A percentile compares a stretch with the other conserved stretches of the same genome.
Evolutionary conservation across 805 yeast species (phyloP).

Genomic region (Wickerhamomyces mucosus): DNA sequence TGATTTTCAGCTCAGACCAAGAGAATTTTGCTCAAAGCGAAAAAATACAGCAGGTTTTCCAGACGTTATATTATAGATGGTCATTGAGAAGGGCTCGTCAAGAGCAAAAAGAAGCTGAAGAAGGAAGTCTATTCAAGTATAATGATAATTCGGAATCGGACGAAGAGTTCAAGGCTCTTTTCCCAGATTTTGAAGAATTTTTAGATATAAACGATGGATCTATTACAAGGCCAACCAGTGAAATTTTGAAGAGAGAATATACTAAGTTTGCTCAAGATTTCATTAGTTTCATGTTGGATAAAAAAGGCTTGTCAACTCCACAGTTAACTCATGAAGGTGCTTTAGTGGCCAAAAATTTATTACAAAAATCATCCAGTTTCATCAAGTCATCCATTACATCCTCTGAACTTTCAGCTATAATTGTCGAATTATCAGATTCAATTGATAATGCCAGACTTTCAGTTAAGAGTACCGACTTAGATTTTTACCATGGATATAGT

Average conservation of each 20-base stretch:
- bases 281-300: constrained; percentile 29
- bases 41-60: constrained; percentile 38
- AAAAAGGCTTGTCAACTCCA: constrained; percentile 9
- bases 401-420: constrained; percentile 25
- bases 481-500: constrained; percentile 60
- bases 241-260: constrained; percentile 34
- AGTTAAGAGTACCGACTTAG: constrained; percentile 26
- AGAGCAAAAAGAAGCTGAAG: constrained; percentile 52
- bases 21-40: constrained; percentile 12
- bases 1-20: constrained; percentile 12
- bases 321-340: constrained; percentile 34
- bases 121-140: constrained; percentile 57
- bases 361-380: constrained; percentile 14
- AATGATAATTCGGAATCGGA: constrained; percentile 62
- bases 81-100: constrained; percentile 56
- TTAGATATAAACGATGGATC: constrained; percentile 27
- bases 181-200: constrained; percentile 80
- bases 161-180: constrained; percentile 67
- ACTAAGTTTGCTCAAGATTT: constrained; percentile 40
- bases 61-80: constrained; percentile 73
- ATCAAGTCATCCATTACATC: constrained; percentile 17
- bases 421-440: constrained; percentile 26
- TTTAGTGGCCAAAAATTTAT: constrained; percentile 21
- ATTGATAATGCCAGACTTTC: constrained; percentile 22
- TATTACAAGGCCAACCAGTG: constrained; percentile 4